Percentiles rank a stretch among this genome's conserved stretches.
These are phyloP conservation scores for Salix brachista DNA, from an alignment of 345 rosid species.

Conservation along the genomic window DNA sequence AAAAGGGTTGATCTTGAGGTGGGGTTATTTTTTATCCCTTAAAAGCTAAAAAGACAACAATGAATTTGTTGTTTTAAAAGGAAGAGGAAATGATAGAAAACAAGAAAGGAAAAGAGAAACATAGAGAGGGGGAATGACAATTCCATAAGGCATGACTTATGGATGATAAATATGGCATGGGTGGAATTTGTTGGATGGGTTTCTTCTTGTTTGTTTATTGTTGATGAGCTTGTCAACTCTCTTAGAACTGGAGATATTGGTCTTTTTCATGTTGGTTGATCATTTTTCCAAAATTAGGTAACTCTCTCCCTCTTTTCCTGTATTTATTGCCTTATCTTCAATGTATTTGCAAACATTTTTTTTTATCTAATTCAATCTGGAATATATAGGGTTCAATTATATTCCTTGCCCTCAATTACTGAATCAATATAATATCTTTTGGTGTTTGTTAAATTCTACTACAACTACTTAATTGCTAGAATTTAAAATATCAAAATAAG, in stretches of 20 bases:
- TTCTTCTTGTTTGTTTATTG: slow-evolving; percentile 71
- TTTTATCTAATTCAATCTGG: background rate
- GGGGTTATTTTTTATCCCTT: background rate
- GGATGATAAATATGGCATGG: slow-evolving; percentile 70
- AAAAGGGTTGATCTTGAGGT: background rate
- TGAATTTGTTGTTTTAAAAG: background rate
- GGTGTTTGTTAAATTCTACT: background rate
- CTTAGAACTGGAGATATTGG: slow-evolving; percentile 82
- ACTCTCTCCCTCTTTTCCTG: background rate
- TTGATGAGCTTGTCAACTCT: slow-evolving; percentile 77
- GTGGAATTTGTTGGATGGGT: slow-evolving; percentile 65
- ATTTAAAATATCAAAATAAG: background rate
- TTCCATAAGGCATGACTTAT: slow-evolving; percentile 57
- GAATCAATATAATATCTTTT: background rate
- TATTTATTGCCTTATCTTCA: background rate
- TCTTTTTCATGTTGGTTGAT: slow-evolving; percentile 67
- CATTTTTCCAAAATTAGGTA: background rate
- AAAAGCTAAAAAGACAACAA: background rate
- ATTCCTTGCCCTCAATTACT: too few species aligned
- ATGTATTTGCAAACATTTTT: background rate
- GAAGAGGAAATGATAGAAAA: background rate
- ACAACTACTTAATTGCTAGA: background rate
- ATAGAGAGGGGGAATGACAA: slow-evolving; percentile 38
- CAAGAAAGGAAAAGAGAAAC: background rate
- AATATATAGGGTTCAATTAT: too few species aligned